A percentile compares a stretch with the other conserved stretches of the same genome.
Conservation (phyloP, 768 basidiomycete genomes). For the Phlebiopsis gigantea region DNA sequence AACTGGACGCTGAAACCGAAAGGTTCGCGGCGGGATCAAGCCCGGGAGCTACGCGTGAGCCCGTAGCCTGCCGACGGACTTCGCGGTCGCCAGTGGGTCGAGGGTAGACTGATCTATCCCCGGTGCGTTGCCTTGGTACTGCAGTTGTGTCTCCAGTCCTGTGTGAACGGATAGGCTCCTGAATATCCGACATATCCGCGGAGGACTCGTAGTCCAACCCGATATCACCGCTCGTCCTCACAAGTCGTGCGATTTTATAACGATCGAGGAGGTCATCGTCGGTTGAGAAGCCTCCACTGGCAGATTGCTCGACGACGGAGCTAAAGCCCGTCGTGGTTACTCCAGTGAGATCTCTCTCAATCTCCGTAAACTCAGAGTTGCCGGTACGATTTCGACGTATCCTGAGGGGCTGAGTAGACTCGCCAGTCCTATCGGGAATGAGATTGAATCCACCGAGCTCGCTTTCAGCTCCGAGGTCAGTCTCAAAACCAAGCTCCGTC, state of each 20-base stretch:
- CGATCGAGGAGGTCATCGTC: neutral
- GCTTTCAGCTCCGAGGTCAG: neutral
- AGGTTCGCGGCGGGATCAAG: neutral
- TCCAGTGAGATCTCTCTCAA: neutral
- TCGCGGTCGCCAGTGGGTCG: slow-evolving; percentile 4
- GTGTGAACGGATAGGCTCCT: neutral
- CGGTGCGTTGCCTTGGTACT: slow-evolving; percentile 6
- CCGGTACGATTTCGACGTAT: slow-evolving; percentile 10
- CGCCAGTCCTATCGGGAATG: slow-evolving; percentile 10
- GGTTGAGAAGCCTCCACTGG: neutral
- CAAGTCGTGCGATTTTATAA: neutral
- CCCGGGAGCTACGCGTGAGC: neutral
- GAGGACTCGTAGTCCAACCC: neutral
- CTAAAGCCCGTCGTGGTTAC: neutral
- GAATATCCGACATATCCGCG: neutral
- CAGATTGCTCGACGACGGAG: neutral
- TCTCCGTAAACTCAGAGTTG: neutral
- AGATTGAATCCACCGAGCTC: neutral
- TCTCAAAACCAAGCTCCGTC: slow-evolving; percentile 3
- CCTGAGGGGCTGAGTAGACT: slow-evolving; percentile 5
- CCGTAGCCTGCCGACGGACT: neutral
- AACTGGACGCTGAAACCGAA: slow-evolving; percentile 1
- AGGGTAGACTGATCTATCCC: slow-evolving; percentile 5
- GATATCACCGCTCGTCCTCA: slow-evolving; percentile 6
- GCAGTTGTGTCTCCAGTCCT: neutral